Percentiles rank a stretch among this genome's conserved stretches.
phyloP scores from a whole-genome alignment of 2,329 filamentous ascomycete species.

The Colletotrichum higginsianum region DNA sequence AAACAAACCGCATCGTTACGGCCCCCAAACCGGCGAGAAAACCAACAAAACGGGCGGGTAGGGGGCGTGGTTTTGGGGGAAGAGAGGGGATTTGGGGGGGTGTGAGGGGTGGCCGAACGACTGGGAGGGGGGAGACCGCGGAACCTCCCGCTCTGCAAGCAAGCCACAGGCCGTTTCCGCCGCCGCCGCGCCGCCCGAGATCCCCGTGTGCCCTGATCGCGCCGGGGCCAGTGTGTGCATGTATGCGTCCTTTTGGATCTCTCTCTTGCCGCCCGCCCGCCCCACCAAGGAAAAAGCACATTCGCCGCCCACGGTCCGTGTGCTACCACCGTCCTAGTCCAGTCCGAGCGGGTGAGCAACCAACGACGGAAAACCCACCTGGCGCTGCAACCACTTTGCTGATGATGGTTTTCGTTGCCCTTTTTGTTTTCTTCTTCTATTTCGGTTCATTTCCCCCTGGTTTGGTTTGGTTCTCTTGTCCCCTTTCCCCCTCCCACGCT shows the following conservation, averaged over 20 bases:
- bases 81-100: too few species aligned
- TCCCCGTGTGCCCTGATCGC: constrained; percentile 19
- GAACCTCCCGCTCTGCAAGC: constrained; percentile 10
- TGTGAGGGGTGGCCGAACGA: background rate
- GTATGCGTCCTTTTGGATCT: too few species aligned
- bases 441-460: background rate
- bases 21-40: too few species aligned
- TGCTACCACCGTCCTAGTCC: background rate
- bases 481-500: background rate
- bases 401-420: background rate
- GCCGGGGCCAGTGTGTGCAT: constrained; percentile 18
- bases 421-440: background rate
- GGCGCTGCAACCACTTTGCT: background rate
- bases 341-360: background rate
- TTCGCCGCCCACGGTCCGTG: background rate
- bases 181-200: constrained; percentile 10
- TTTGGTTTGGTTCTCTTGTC: too few species aligned
- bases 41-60: background rate
- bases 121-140: background rate
- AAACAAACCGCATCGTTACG: too few species aligned
- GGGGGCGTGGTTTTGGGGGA: too few species aligned
- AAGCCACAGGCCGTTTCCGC: background rate
- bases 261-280: background rate
- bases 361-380: background rate
- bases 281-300: background rate